Percentiles rank a stretch among this genome's conserved stretches.
Conservation (phyloP, 768 basidiomycete species). For the Russula compacta region DNA sequence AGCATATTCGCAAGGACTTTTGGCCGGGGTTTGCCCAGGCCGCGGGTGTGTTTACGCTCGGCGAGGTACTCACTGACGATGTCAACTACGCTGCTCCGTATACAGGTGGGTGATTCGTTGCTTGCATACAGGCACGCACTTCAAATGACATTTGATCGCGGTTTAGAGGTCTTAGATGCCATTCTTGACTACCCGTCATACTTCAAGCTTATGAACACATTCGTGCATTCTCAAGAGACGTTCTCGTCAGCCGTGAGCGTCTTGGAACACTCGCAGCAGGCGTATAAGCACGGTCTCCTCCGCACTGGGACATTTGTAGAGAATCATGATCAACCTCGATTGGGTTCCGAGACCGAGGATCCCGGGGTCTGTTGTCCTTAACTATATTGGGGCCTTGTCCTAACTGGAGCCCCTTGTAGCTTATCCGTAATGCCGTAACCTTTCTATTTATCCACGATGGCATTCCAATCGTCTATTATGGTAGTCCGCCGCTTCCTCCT, state of each 20-base stretch:
- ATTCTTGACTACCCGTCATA: slow-evolving; percentile 45
- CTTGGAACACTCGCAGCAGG: slow-evolving; percentile 27
- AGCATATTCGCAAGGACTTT: slow-evolving; percentile 45
- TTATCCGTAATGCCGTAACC: slow-evolving; percentile 39
- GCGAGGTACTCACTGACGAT: slow-evolving; percentile 43
- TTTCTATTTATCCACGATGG: slow-evolving; percentile 45
- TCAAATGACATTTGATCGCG: background rate
- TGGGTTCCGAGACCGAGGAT: slow-evolving; percentile 36
- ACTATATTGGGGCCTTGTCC: background rate
- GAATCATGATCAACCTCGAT: slow-evolving; percentile 47
- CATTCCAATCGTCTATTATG: slow-evolving; percentile 44
- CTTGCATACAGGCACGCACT: background rate
- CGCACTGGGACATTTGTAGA: slow-evolving; percentile 42
- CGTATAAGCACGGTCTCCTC: slow-evolving; percentile 34
- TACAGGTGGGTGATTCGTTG: slow-evolving; percentile 29
- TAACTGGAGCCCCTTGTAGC: slow-evolving; percentile 22
- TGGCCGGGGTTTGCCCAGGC: slow-evolving; percentile 43
- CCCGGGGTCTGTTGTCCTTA: slow-evolving; percentile 28
- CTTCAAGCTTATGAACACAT: slow-evolving; percentile 35
- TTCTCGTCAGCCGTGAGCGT: slow-evolving; percentile 26
- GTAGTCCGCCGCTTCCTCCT: slow-evolving; percentile 19
- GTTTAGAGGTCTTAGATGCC: slow-evolving; percentile 33
- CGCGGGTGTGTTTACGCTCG: slow-evolving; percentile 45
- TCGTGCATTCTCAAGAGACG: slow-evolving; percentile 29
- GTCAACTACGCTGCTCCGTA: slow-evolving; percentile 33